Base-by-base conservation (phyloP, 208 protist genomes). In the Leishmania tarentolae region DNA sequence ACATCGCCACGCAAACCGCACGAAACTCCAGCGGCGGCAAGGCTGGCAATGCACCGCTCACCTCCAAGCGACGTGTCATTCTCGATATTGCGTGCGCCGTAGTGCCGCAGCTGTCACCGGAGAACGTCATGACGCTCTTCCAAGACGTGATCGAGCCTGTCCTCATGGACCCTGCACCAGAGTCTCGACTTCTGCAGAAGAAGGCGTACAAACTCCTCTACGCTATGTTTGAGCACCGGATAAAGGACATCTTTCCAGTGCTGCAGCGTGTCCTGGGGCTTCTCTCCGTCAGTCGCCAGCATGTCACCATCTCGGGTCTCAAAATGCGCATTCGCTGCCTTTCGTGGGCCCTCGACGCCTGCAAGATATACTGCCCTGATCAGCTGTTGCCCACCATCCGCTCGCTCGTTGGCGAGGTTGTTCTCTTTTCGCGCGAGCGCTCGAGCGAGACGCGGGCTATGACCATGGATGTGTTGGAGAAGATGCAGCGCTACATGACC, bases 141-240 rank as follows among this genome's bases (percentile, higher is more conserved):
- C 83, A 88, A 53, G 87, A 95, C 52, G 88, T 97, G 40, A 91
- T 97, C 69, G 94, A 97, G 84, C 94, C 94, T 0, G 91, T 97
- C 3, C 85, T 97, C 31, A 86, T 93, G 81, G 92, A 97, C 78
- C 92, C 88, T 69, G 73, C 90, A 53, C 92, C 92, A 46, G 90
- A 94, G 78, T 94, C 90, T 19, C 91, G 92, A 7, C 82, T 95
- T 56, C 83, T 97, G 75, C 94, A 97, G 84, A 97, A 97, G 84
- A 97, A 97, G 74, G 94, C 94, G 3, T 97, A 97, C 88, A 97
- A 97, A 84, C 86, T 97, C 70, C 90, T 97, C 74, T 92, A 90
- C 59, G 76, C 91, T 69, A 92, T 97, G 86, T 96, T 97, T 79
- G 94, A 97, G 80, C 79, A 95, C 81, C 90, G 92, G 75, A 87